phyloP scores from a whole-genome alignment of 2,329 filamentous ascomycete species.

The Berkeleyomyces basicola region DNA sequence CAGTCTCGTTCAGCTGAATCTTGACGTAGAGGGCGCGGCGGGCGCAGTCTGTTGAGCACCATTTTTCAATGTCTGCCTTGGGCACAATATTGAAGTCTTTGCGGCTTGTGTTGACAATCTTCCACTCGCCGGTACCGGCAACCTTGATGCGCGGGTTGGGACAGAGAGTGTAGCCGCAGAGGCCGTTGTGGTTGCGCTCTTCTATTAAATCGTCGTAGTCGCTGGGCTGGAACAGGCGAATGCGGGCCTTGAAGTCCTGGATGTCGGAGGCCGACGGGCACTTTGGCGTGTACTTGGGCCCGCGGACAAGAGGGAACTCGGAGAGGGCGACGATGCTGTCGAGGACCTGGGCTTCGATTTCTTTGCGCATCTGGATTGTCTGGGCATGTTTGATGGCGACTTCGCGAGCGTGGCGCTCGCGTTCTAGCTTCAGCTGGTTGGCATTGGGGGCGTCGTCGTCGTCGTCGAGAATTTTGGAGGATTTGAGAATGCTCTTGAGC shows the following conservation, averaged over 20 bases:
- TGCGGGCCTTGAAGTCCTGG: constrained; percentile 43
- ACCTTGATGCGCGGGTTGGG: constrained; percentile 41
- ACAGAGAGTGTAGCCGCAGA: constrained; percentile 77
- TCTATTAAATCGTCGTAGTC: constrained; percentile 82
- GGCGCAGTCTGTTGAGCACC: constrained; percentile 71
- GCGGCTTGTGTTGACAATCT: constrained; percentile 38
- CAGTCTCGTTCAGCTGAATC: constrained; percentile 71
- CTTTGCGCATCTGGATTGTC: constrained; percentile 67
- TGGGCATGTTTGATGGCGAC: constrained; percentile 69
- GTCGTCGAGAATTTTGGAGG: constrained; percentile 22
- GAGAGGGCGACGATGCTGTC: constrained; percentile 55
- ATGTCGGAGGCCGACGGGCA: constrained; percentile 41
- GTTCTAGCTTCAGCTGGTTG: background rate
- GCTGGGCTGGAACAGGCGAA: constrained; percentile 62
- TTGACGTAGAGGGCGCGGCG: constrained; percentile 69
- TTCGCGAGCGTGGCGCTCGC: constrained; percentile 30
- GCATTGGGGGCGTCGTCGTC: constrained; percentile 3
- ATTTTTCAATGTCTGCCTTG: constrained; percentile 59
- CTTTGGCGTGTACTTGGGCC: constrained; percentile 25
- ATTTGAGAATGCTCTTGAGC: constrained; percentile 46
- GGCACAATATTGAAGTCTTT: constrained; percentile 51
- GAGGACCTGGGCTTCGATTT: constrained; percentile 58
- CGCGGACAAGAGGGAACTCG: constrained; percentile 31
- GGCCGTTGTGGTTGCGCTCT: constrained; percentile 69
- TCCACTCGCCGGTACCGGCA: constrained; percentile 45